Percentiles rank a stretch among this genome's conserved stretches.
These are phyloP conservation scores for Coniochaeta pulveracea DNA, from an alignment of 2,329 filamentous ascomycete species.

Conservation along the genomic window DNA sequence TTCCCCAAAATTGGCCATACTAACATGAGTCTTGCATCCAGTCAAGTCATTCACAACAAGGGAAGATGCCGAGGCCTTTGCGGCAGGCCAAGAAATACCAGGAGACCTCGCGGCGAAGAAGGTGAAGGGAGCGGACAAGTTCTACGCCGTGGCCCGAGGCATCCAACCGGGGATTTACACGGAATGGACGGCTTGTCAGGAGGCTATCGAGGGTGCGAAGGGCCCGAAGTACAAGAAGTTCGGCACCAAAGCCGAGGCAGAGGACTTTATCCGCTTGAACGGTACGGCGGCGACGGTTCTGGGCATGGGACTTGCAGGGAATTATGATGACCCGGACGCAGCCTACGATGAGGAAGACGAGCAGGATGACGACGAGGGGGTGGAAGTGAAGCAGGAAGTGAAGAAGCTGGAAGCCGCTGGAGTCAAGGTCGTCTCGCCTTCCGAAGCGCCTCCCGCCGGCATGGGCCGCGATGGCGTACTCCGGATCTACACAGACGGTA, in stretches of 20 bases:
- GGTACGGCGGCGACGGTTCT: constrained; percentile 32
- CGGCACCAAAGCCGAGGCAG: constrained; percentile 56
- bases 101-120: constrained; percentile 24
- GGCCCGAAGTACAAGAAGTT: constrained; percentile 63
- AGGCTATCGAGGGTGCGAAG: constrained; percentile 64
- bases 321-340: constrained; percentile 13
- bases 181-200: constrained; percentile 57
- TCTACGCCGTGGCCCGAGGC: constrained; percentile 52
- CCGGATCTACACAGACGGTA: constrained; percentile 52
- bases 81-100: constrained; percentile 45
- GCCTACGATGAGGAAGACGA: constrained; percentile 23
- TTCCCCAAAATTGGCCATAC: neutral
- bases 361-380: constrained; percentile 30
- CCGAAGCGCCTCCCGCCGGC: constrained; percentile 5
- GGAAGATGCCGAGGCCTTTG: constrained; percentile 69
- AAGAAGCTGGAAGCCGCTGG: constrained; percentile 20
- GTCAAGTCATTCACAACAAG: constrained; percentile 69
- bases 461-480: constrained; percentile 17
- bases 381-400: constrained; percentile 18
- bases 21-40: too few relatives aligned
- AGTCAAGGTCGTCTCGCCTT: constrained; percentile 6
- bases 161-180: constrained; percentile 46
- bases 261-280: constrained; percentile 55
- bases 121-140: constrained; percentile 22
- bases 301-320: constrained; percentile 15